phyloP scores from a whole-genome alignment of 108 stramenopile species.

The Pseudonitzschia delicatissima region DNA sequence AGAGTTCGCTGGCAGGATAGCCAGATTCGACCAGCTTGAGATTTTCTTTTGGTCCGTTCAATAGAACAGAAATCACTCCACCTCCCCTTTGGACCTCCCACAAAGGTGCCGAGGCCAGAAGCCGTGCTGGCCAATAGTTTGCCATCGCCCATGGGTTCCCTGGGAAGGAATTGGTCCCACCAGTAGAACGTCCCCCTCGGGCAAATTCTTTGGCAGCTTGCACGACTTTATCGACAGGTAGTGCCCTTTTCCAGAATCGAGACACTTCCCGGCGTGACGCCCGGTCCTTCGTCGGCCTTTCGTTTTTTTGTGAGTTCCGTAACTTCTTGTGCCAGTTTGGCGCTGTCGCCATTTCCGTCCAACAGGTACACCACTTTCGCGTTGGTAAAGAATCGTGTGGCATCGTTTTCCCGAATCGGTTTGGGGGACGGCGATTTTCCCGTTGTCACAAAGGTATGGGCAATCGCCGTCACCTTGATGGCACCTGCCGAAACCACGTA shows the following conservation, averaged over 20 bases:
- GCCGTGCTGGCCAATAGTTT: constrained; percentile 19
- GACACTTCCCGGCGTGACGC: constrained; percentile 24
- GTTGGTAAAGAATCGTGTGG: constrained; percentile 32
- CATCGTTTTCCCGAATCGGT: constrained; percentile 33
- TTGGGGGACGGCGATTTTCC: constrained; percentile 8
- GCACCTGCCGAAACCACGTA: not conserved
- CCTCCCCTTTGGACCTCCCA: constrained; percentile 14
- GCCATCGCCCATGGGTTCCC: constrained; percentile 16
- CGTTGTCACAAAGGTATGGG: constrained; percentile 27
- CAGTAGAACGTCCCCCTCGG: constrained; percentile 20
- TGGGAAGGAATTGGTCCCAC: constrained; percentile 25
- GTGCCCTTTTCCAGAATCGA: not conserved
- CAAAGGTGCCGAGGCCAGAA: constrained; percentile 10
- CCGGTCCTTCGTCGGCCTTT: constrained; percentile 24
- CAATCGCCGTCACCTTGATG: constrained; percentile 26
- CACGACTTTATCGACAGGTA: constrained; percentile 5
- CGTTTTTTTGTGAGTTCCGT: constrained; percentile 20
- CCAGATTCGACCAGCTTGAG: constrained; percentile 13
- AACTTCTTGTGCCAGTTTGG: constrained; percentile 1
- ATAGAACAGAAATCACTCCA: constrained; percentile 21
- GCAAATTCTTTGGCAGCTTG: constrained; percentile 3
- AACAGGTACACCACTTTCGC: constrained; percentile 25
- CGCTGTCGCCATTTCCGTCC: constrained; percentile 3
- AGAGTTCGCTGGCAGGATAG: constrained; percentile 16
- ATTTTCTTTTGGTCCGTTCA: constrained; percentile 19